Percentiles rank a stretch among this genome's conserved stretches.
These are phyloP conservation scores for Hypoxylon sp. DNA, from an alignment of 2,329 filamentous ascomycete species.

Conservation along the genomic window DNA sequence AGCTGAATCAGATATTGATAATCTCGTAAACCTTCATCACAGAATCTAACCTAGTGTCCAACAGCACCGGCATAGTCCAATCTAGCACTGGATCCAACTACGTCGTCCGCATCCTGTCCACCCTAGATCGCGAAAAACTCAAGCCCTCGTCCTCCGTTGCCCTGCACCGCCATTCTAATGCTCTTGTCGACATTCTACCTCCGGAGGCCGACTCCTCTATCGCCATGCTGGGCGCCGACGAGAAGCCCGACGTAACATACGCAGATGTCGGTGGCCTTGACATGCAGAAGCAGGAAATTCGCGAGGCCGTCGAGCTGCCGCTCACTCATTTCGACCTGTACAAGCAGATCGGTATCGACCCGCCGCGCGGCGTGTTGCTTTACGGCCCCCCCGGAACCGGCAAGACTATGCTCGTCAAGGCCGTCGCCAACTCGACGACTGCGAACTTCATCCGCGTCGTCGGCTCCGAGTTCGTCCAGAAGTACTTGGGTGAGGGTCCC, in stretches of 20 bases:
- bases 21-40: conserved; percentile 23
- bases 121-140: conserved; percentile 96
- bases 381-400: conserved; percentile 95
- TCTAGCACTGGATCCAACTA: conserved; percentile 99
- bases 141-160: conserved; percentile 98
- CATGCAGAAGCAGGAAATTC: conserved; percentile 99
- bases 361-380: conserved; percentile 93
- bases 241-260: conserved; percentile 99
- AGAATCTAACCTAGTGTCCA: conserved; percentile 14
- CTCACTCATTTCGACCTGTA: conserved; percentile 98
- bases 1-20: conserved; percentile 30
- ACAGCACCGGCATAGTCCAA: conserved; percentile 96
- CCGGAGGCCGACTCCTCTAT: conserved; percentile 99
- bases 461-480: conserved; percentile 98
- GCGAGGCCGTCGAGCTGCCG: conserved; percentile 96
- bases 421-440: conserved; percentile 97
- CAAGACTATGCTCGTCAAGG: conserved; percentile 94
- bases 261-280: conserved; percentile 97
- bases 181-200: conserved; percentile 97
- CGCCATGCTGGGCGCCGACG: conserved; percentile 94
- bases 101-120: conserved; percentile 97
- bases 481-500: conserved; percentile 97
- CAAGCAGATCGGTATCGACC: conserved; percentile 99
- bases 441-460: conserved; percentile 99
- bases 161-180: conserved; percentile 97